phyloP scores from a whole-genome alignment of 371 early-diverging fungal genomes.

The Mucor mucedo region DNA sequence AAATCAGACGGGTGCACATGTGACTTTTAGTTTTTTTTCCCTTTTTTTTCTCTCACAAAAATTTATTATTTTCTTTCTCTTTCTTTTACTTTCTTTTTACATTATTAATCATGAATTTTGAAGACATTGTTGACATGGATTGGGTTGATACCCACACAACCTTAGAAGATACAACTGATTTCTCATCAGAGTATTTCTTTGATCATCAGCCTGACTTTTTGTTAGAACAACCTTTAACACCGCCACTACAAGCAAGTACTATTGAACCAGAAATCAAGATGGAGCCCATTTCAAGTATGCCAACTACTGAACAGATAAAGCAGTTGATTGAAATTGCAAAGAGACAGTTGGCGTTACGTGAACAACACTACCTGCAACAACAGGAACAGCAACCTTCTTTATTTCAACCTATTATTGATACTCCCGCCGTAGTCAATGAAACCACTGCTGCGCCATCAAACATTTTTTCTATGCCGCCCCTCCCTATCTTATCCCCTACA shows the following conservation, averaged over 20 bases:
- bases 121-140: slow-evolving; percentile 57
- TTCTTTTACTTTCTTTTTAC: neutral
- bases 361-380: slow-evolving; percentile 26
- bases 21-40: neutral
- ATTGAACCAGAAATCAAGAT: slow-evolving; percentile 12
- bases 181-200: slow-evolving; percentile 15
- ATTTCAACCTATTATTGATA: slow-evolving; percentile 10
- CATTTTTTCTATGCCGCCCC: slow-evolving; percentile 24
- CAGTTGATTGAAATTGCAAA: slow-evolving; percentile 53
- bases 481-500: slow-evolving; percentile 5
- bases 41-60: neutral
- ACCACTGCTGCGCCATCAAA: slow-evolving; percentile 31
- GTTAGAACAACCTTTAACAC: slow-evolving; percentile 24
- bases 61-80: neutral
- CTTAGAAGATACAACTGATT: slow-evolving; percentile 14
- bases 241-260: slow-evolving; percentile 2
- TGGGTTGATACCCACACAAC: slow-evolving; percentile 42
- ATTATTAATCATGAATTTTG: slow-evolving; percentile 43
- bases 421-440: neutral
- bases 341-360: slow-evolving; percentile 36
- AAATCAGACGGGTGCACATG: neutral
- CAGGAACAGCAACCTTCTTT: slow-evolving; percentile 13
- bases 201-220: slow-evolving; percentile 22
- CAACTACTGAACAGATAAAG: slow-evolving; percentile 51
- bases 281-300: slow-evolving; percentile 22